Evolutionary conservation across 768 basidiomycete genomes (phyloP), one percentile per base, ranked within the genome.

Genomic region (Suillus variegatus): DNA sequence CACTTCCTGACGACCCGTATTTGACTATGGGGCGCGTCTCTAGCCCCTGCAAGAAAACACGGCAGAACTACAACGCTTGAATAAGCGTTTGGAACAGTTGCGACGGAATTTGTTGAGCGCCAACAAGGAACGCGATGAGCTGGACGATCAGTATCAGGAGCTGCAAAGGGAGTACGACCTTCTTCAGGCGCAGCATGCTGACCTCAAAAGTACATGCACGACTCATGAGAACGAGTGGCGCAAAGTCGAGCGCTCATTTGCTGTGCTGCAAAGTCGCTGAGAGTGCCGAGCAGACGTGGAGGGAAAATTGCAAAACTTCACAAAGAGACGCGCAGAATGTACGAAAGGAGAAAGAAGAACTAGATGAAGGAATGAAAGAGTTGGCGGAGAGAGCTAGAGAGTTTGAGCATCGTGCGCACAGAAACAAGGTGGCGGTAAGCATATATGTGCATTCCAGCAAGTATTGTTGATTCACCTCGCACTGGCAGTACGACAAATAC

Each of bases 341-440:
- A 13, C 25, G 38, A 20, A 43, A 60, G 40, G 22, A 43, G 18
- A 60, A 60, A 13, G 28, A 60, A n/a, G 12, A 18, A 18, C 41
- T 43, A 60, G 18, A 20, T 6, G 14, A 13, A 20, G 2, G 6
- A 20, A 60, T 60, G 41, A 28, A 41, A 60, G 18, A 43, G 10
- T 28, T 60, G 28, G 28, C 40, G 16, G 69, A 77, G 25, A 71
- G 76, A 35, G 66, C 58, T 38, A 73, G 69, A 49, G 32, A 47
- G 12, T 75, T 75, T 35, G 69, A 73, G 41, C 68, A 64, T 22
- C 74, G 66, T 51, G 60, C 67, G 12, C 69, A 70, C 0, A 55
- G 32, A 35, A 68, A 70, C 52, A 76, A 73, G 32, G 66, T 60
- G 58, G 70, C 70, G 70, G 76, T 77, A 69, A 28, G 35, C 38